phyloP scores from a whole-genome alignment of 2,329 filamentous ascomycete species.

The Keithomyces neogunnii region DNA sequence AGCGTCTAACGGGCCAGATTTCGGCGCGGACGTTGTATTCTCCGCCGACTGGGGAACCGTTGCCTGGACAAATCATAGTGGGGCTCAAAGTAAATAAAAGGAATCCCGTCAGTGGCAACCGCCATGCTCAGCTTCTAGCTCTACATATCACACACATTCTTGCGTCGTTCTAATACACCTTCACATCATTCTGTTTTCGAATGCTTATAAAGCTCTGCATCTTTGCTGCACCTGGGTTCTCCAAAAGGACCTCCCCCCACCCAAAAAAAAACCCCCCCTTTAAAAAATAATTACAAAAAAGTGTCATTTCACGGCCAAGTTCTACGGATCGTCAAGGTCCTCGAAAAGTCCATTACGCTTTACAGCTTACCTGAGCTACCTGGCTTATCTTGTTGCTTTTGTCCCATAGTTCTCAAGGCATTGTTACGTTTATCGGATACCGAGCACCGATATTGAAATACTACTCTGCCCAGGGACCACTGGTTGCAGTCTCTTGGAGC shows the following conservation, averaged over 20 bases:
- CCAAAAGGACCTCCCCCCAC: slow-evolving; percentile 7
- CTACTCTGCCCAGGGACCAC: slow-evolving; percentile 46
- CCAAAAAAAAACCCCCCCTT: not conserved
- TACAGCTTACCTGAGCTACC: not conserved
- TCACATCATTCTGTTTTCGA: slow-evolving; percentile 1
- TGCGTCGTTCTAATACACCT: slow-evolving; percentile 12
- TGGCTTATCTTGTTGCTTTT: slow-evolving; percentile 17
- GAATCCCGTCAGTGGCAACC: slow-evolving; percentile 15
- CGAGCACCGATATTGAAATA: slow-evolving; percentile 31
- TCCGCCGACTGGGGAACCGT: slow-evolving; percentile 14
- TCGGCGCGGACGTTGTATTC: slow-evolving; percentile 7
- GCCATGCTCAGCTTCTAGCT: slow-evolving; percentile 13
- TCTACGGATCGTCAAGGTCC: slow-evolving; percentile 27
- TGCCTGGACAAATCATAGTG: slow-evolving; percentile 28
- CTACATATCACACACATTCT: slow-evolving; percentile 14
- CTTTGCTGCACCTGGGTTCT: slow-evolving; percentile 14
- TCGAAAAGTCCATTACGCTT: not conserved
- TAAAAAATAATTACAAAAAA: slow-evolving; percentile 11
- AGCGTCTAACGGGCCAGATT: not conserved
- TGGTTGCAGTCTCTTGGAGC: slow-evolving; percentile 52
- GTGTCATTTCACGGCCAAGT: slow-evolving; percentile 43
- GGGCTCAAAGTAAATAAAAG: slow-evolving; percentile 40
- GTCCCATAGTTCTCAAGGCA: slow-evolving; percentile 30
- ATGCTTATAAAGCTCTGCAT: slow-evolving; percentile 6
- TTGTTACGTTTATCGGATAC: slow-evolving; percentile 39